Percentiles rank a stretch among this genome's conserved stretches.
These are phyloP conservation scores for Asterochloris erici DNA, from an alignment of 139 green algal species.

Conservation along the genomic window DNA sequence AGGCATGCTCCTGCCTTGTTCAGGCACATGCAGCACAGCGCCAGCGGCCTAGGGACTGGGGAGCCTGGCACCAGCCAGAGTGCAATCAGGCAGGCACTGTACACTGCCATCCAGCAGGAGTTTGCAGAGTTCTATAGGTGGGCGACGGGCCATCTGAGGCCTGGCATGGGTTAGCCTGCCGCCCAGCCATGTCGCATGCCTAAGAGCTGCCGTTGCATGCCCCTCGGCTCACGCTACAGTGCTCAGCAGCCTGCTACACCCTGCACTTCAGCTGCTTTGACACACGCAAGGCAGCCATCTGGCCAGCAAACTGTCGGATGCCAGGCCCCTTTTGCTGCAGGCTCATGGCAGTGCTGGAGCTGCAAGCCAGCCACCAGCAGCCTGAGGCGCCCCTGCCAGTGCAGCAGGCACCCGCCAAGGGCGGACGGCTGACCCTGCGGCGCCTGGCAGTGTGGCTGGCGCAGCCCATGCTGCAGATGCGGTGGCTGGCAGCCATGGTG, in stretches of 20 bases:
- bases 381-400: background rate
- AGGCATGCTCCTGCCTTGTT: background rate
- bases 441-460: slow-evolving; percentile 82
- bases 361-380: slow-evolving; percentile 35
- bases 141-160: too few relatives aligned
- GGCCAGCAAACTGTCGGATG: too few relatives aligned
- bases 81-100: slow-evolving; percentile 66
- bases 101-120: slow-evolving; percentile 55
- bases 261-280: too few relatives aligned
- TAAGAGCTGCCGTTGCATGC: too few relatives aligned
- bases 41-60: slow-evolving; percentile 24
- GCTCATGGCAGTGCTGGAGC: slow-evolving; percentile 85
- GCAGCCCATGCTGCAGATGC: slow-evolving; percentile 75
- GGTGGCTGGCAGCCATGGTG: slow-evolving; percentile 69
- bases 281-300: too few relatives aligned
- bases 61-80: slow-evolving; percentile 20
- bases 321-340: slow-evolving; percentile 13
- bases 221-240: too few relatives aligned
- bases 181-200: too few relatives aligned
- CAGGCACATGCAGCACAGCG: slow-evolving; percentile 20
- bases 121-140: slow-evolving; percentile 67
- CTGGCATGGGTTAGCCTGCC: too few relatives aligned
- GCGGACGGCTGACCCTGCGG: slow-evolving; percentile 71
- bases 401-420: slow-evolving; percentile 16
- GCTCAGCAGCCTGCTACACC: too few relatives aligned